These are phyloP conservation scores for Vitis labrusca DNA, from an alignment of 164 flowering plant species.

Conservation along the genomic window DNA sequence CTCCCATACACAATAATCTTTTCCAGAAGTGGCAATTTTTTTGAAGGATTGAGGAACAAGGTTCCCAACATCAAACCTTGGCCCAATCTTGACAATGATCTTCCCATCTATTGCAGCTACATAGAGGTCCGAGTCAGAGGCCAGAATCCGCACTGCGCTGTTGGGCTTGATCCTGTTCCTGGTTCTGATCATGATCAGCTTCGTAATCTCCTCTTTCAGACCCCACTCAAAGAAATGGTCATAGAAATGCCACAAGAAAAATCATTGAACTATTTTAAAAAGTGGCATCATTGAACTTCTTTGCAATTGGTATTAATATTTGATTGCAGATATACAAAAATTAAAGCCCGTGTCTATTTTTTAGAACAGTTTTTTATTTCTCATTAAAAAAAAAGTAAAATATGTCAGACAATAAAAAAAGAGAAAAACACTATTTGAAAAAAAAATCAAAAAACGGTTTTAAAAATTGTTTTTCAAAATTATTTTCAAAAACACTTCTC, in stretches of 20 bases:
- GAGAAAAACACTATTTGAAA: neutral
- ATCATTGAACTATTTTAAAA: no score
- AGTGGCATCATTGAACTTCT: no score
- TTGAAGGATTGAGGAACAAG: slow-evolving; percentile 52
- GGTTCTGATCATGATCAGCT: slow-evolving; percentile 40
- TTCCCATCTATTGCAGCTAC: slow-evolving; percentile 60
- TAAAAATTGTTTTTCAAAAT: neutral
- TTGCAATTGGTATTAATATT: no score
- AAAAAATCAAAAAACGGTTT: neutral
- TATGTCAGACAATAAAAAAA: no score
- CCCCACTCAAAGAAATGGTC: slow-evolving; percentile 81
- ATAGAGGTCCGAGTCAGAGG: slow-evolving; percentile 60
- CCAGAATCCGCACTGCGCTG: slow-evolving; percentile 51
- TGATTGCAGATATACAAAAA: no score
- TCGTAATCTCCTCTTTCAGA: slow-evolving; percentile 52
- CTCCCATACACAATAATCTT: slow-evolving; percentile 67
- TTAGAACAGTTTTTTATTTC: no score
- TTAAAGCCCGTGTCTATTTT: no score
- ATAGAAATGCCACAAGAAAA: slow-evolving; percentile 59
- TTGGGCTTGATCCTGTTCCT: slow-evolving; percentile 50
- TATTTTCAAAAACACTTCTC: no score
- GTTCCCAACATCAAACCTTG: slow-evolving; percentile 54
- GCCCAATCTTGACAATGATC: slow-evolving; percentile 62
- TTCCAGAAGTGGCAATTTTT: slow-evolving; percentile 47
- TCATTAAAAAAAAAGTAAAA: no score